These are phyloP conservation scores for Austroboletus rostrupii DNA, from an alignment of 1,284 basidiomycete species.

Conservation along the genomic window DNA sequence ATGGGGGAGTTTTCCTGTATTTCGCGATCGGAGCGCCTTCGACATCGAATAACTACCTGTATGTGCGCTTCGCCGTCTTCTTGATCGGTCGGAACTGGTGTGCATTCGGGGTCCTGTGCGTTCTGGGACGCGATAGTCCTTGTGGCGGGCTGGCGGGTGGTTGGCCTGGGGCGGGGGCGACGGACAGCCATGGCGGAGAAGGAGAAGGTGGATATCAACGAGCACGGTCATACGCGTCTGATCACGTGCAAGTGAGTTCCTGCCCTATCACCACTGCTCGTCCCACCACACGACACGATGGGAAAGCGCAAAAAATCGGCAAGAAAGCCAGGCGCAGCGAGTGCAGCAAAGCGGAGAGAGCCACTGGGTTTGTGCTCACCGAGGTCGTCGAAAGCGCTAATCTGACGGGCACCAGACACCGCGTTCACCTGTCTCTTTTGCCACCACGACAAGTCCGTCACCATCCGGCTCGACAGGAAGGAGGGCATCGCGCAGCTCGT, in stretches of 20 bases:
- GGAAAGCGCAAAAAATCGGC: slow-evolving; percentile 85
- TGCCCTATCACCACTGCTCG: neutral
- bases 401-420: slow-evolving; percentile 47
- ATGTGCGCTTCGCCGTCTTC: slow-evolving; percentile 72
- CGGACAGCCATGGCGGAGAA: slow-evolving; percentile 27
- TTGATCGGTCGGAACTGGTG: slow-evolving; percentile 17
- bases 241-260: slow-evolving; percentile 28
- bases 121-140: too few relatives aligned
- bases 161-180: slow-evolving; percentile 23
- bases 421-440: slow-evolving; percentile 86
- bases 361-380: slow-evolving; percentile 58
- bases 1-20: slow-evolving; percentile 77
- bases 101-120: slow-evolving; percentile 6
- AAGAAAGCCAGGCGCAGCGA: slow-evolving; percentile 57
- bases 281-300: slow-evolving; percentile 39
- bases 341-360: slow-evolving; percentile 53
- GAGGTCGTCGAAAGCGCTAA: slow-evolving; percentile 4
- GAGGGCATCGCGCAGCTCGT: slow-evolving; percentile 74
- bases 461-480: slow-evolving; percentile 80
- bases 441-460: slow-evolving; percentile 86
- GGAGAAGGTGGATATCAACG: slow-evolving; percentile 24
- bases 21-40: slow-evolving; percentile 79
- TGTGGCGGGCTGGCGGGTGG: neutral
- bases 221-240: slow-evolving; percentile 26
- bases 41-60: slow-evolving; percentile 87